phyloP scores from a whole-genome alignment of 208 protist species.

The Spongospora subterranea region DNA sequence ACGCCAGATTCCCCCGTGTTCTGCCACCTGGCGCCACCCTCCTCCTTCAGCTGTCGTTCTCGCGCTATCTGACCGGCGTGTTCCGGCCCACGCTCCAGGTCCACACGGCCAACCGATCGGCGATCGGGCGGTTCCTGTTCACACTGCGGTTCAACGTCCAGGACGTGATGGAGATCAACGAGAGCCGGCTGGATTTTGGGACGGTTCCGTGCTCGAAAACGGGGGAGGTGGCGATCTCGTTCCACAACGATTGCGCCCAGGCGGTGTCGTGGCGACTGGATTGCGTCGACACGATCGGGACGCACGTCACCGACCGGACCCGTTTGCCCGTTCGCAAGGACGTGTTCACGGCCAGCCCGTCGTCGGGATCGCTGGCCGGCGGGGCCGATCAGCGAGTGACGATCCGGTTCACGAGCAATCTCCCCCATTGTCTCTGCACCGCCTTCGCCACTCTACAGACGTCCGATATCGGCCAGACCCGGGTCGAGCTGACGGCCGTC shows the following conservation, averaged over 20 bases:
- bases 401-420: background rate
- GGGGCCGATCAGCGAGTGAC: background rate
- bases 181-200: conserved; percentile 1
- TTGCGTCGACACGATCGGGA: background rate
- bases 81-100: background rate
- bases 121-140: background rate
- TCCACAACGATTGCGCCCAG: conserved; percentile 39
- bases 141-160: conserved; percentile 42
- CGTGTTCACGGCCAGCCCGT: background rate
- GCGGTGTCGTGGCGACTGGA: conserved; percentile 21
- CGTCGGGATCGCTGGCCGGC: background rate
- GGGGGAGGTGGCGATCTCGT: background rate
- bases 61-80: conserved; percentile 3
- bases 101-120: background rate
- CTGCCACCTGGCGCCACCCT: background rate
- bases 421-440: background rate
- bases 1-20: background rate
- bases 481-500: background rate
- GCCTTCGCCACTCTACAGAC: background rate
- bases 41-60: conserved; percentile 17
- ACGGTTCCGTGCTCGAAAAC: background rate
- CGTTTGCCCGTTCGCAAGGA: background rate
- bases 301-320: background rate
- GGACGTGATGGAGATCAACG: conserved; percentile 26
- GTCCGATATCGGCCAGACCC: background rate